Conservation (phyloP, 495 filamentous ascomycete species). For the Penicillium silybi region DNA sequence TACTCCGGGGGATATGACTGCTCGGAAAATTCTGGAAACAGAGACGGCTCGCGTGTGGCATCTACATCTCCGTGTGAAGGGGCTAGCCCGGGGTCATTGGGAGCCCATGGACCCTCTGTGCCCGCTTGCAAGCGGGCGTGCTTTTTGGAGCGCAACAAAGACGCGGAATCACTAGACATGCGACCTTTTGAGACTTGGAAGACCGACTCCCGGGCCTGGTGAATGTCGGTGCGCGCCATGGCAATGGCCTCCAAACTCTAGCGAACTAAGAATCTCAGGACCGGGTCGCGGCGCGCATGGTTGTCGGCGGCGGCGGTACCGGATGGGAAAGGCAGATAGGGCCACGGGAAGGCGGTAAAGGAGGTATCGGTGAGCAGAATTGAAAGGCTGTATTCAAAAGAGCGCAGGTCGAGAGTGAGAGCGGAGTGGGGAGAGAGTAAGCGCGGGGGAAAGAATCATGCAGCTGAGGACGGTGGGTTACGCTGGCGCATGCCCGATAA, state of each 20-base stretch:
- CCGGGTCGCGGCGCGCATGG: slow-evolving; percentile 17
- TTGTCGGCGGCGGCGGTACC: background rate
- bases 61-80: slow-evolving; percentile 10
- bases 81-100: slow-evolving; percentile 9
- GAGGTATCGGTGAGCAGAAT: background rate
- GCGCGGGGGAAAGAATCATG: slow-evolving; percentile 12
- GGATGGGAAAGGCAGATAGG: background rate
- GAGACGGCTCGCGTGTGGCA: slow-evolving; percentile 10
- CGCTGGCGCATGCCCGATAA: slow-evolving; percentile 15
- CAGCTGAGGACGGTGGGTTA: slow-evolving; percentile 9
- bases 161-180: slow-evolving; percentile 10
- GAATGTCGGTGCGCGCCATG: slow-evolving; percentile 25
- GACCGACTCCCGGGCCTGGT: slow-evolving; percentile 17
- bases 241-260: slow-evolving; percentile 7
- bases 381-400: background rate
- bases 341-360: background rate
- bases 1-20: slow-evolving; percentile 4
- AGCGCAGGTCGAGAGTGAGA: background rate
- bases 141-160: slow-evolving; percentile 5
- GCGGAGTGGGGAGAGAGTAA: slow-evolving; percentile 2
- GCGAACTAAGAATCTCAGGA: slow-evolving; percentile 8
- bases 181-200: slow-evolving; percentile 12
- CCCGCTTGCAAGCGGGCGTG: slow-evolving; percentile 6
- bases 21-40: slow-evolving; percentile 18
- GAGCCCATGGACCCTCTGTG: slow-evolving; percentile 1